Base-by-base conservation (phyloP, 768 basidiomycete species). In the Leccinum disarticulatum region DNA sequence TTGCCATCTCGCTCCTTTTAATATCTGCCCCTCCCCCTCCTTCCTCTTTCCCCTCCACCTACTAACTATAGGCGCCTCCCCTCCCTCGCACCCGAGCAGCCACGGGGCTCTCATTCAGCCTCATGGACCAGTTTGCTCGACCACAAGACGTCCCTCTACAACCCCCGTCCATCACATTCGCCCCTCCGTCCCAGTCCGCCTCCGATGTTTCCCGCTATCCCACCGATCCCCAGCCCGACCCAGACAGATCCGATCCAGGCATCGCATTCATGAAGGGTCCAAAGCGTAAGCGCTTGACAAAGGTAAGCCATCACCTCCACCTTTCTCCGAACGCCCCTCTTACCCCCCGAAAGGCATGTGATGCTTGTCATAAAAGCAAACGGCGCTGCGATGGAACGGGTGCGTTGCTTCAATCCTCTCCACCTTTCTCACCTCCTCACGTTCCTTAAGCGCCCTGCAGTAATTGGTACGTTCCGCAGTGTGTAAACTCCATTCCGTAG, bases 341-440 rank as follows among this genome's bases (percentile, higher is more conserved):
- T 57, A 72, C 57, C 10, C 33, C 52, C 53, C 52, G n/a, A 35
- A 58, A 83, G 81, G 81, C 91, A 52, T 92, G 91, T 74, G 88
- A 91, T 73, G 87, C 88, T 55, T 93, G 91, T 71, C 91, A 93
- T 70, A 90, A 88, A 73, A 87, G 85, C 75, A 93, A 93, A 70
- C 84, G 91, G 27, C 84, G 90, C 52, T 92, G 90, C 74, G 90
- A 91, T 74, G 90, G 90, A 33, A 90, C 87, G 61, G 86, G 88
- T 87, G 61, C 59, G 85, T 77, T 53, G 57, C 50, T 56, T 33
- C 52, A 30, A 19, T 50, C 43, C 33, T 50, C 54, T 25, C 41
- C 58, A 17, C 60, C 51, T 61, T 57, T 36, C 25, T 15, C 50
- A 54, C 41, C 56, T 19, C 36, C 48, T 57, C 54, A 63, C 35